Base-by-base conservation (phyloP, 208 protist genomes). In the Trypanosoma platydactyli region DNA sequence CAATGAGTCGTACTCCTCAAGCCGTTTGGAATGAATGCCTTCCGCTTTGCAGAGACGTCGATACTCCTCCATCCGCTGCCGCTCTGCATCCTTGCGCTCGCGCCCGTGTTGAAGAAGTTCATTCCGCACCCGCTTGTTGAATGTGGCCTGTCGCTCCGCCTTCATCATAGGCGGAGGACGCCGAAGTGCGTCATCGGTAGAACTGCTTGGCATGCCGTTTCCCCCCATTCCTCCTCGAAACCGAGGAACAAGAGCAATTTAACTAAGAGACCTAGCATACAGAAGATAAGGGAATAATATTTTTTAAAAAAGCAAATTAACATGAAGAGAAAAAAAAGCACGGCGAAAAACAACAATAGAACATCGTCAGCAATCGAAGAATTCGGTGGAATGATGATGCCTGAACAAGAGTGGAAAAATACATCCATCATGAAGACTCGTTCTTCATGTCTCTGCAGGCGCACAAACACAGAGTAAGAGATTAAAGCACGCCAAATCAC, bases 31-130 rank as follows among this genome's bases (percentile, higher is more conserved):
- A 16, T 83, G 57, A 45, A 96, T 86, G 42, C 91, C 91, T 64
- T 96, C 87, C 20, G 82, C 74, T 38, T 83, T 73, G 54, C 91
- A 96, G 22, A 96, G 78, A 24, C 81, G 79, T 16, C 91, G 88
- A 68, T 94, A 96, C 38, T 85, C 87, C 80, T 96, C 87, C 91
- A 96, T 96, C 18, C 91, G 76, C 0, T 72, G 79, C 1, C 86
- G 71, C 75, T 96, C 87, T 20, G 70, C 80, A 50, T 96, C 91
- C 67, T 89, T 94, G 50, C 80, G 57, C 22, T 85, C 78, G 9
- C 86, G 77, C 0, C 88, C 88, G 20, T 91, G 76, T 3, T 81
- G 71, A 0, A 96, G 64, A 22, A 81, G 73, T 0, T 76, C 69
- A 46, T 84, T 77, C 25, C 88, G 81, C 6, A 94, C 80, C 27